phyloP scores from a whole-genome alignment of 1,284 basidiomycete genomes.

The Gymnopus androsaceus region DNA sequence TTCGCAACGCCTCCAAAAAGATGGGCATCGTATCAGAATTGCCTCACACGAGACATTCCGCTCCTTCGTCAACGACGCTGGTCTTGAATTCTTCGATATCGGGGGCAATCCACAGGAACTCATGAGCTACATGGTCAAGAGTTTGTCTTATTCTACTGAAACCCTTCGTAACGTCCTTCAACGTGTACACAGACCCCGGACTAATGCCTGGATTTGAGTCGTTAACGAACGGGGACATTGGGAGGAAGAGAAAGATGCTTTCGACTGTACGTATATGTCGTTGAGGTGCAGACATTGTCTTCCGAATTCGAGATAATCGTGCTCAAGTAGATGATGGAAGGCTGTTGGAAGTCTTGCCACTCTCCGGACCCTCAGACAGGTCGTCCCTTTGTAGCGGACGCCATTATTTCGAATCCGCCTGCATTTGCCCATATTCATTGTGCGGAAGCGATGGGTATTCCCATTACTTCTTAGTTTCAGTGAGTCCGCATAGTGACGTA shows the following conservation, averaged over 20 bases:
- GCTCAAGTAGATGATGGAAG: slow-evolving; percentile 50
- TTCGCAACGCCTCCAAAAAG: slow-evolving; percentile 50
- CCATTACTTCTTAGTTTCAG: slow-evolving; percentile 60
- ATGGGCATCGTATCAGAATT: slow-evolving; percentile 66
- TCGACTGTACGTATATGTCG: slow-evolving; percentile 29
- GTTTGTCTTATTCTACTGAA: slow-evolving; percentile 29
- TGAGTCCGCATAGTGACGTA: slow-evolving; percentile 33
- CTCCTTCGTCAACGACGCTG: slow-evolving; percentile 51
- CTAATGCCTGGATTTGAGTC: slow-evolving; percentile 53
- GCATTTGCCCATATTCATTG: slow-evolving; percentile 66
- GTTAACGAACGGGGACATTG: slow-evolving; percentile 50
- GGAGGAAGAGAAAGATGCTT: slow-evolving; percentile 49
- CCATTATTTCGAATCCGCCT: slow-evolving; percentile 67
- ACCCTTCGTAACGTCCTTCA: not conserved
- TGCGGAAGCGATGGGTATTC: slow-evolving; percentile 64
- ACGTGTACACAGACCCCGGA: slow-evolving; percentile 44
- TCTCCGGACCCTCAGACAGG: slow-evolving; percentile 46
- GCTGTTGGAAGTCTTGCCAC: slow-evolving; percentile 58
- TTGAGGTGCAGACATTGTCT: not conserved
- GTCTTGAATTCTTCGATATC: slow-evolving; percentile 58
- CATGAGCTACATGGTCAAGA: slow-evolving; percentile 64
- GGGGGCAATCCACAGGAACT: slow-evolving; percentile 62
- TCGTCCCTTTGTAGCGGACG: slow-evolving; percentile 55
- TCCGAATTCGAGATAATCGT: too few relatives aligned
- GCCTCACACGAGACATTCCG: slow-evolving; percentile 69